Percentiles rank a stretch among this genome's conserved stretches.
Conservation (phyloP, 2,329 filamentous ascomycete species). For the Sclerotinia minor region DNA sequence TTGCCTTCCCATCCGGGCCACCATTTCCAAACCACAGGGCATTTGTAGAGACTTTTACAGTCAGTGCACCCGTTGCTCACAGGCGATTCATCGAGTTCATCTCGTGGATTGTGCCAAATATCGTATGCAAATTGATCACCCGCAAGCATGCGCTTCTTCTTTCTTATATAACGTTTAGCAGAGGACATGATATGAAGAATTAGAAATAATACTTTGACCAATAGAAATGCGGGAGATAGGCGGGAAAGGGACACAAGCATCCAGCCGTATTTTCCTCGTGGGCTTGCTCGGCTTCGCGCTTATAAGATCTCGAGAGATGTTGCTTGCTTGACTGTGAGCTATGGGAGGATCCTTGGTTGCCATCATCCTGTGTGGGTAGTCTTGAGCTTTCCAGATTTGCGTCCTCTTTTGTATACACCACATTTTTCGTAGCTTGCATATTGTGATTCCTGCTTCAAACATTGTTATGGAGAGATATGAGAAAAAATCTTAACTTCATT, state of each 20-base stretch:
- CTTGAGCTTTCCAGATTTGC: not conserved
- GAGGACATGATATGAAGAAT: not conserved
- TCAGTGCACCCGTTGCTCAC: not conserved
- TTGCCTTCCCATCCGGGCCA: conserved; percentile 3
- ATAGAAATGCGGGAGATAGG: not conserved
- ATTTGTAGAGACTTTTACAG: not conserved
- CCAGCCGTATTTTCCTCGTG: conserved; percentile 1
- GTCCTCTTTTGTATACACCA: not conserved
- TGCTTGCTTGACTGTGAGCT: not conserved
- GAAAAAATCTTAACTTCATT: no score
- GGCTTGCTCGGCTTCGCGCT: not conserved
- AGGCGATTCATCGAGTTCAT: conserved; percentile 15
- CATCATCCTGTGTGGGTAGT: not conserved
- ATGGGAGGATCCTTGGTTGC: not conserved
- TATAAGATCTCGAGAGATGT: not conserved
- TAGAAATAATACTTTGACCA: conserved; percentile 14
- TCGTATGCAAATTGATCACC: conserved; percentile 21
- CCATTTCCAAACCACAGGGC: not conserved
- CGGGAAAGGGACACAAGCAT: not conserved
- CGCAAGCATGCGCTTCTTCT: not conserved
- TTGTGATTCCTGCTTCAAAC: not conserved
- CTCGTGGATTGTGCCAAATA: conserved; percentile 14
- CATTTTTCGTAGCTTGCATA: not conserved
- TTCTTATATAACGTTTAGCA: conserved; percentile 11
- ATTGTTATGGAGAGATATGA: not conserved